Percentiles rank a stretch among this genome's conserved stretches.
phyloP scores from a whole-genome alignment of 306 rosid genomes.

The Rosa multiflora region DNA sequence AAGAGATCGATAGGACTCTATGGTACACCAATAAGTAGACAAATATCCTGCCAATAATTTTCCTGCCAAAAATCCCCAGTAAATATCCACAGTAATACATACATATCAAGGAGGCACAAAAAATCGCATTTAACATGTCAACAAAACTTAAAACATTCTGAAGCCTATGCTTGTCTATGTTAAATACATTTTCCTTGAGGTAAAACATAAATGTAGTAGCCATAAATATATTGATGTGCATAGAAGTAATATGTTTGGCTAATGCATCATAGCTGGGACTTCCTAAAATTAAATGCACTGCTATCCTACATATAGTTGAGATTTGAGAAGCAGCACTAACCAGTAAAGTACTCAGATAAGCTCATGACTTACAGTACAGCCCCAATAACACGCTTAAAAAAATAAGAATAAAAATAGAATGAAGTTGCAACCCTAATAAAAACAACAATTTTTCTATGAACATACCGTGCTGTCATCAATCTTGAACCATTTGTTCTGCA shows the following conservation, averaged over 20 bases:
- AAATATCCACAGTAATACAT: no score
- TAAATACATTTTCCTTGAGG: background rate
- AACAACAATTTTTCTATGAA: slow-evolving; percentile 10
- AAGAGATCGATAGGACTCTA: no score
- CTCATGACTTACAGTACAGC: background rate
- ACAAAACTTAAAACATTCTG: background rate
- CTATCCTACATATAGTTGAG: background rate
- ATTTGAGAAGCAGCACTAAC: background rate
- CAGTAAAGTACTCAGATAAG: background rate
- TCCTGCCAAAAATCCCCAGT: no score
- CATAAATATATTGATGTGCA: background rate
- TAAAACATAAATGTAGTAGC: background rate
- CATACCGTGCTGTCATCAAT: slow-evolving; percentile 88
- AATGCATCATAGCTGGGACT: background rate
- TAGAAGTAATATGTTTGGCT: background rate
- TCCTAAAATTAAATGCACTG: background rate
- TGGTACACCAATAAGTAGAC: no score
- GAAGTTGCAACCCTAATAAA: background rate
- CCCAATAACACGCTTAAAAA: background rate
- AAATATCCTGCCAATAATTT: no score
- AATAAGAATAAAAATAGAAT: background rate
- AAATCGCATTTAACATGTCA: no score
- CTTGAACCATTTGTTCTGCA: slow-evolving; percentile 98
- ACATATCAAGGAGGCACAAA: no score
- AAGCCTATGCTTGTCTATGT: background rate